Percentiles rank a stretch among this genome's conserved stretches.
Evolutionary conservation across 768 basidiomycete species (phyloP).

Genomic region (Mycena metata): DNA sequence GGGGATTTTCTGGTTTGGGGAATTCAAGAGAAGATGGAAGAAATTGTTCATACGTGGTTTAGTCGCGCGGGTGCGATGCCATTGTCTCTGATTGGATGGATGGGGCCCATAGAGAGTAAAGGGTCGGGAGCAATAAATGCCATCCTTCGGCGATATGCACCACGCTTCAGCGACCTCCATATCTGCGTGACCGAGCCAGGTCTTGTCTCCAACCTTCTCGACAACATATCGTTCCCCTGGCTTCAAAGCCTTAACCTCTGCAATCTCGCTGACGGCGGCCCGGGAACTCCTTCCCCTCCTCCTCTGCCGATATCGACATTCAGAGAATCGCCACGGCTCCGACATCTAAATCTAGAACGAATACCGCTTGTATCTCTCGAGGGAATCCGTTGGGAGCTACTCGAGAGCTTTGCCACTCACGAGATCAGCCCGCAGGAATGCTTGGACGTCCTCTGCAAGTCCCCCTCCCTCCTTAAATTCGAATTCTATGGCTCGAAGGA

Average conservation of each 20-base stretch:
- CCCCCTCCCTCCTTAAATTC: background rate
- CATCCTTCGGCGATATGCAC: conserved; percentile 4
- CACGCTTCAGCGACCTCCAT: background rate
- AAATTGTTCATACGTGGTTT: conserved; percentile 2
- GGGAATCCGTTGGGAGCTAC: background rate
- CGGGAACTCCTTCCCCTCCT: background rate
- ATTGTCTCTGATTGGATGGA: too few relatives aligned
- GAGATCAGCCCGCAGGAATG: background rate
- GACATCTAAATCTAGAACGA: background rate
- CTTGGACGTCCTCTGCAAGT: conserved; percentile 9
- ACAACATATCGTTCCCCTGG: conserved; percentile 1
- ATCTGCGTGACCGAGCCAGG: background rate
- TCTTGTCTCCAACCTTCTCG: background rate
- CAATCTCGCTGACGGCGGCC: too few relatives aligned
- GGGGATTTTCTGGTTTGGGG: background rate
- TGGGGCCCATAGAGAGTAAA: too few relatives aligned
- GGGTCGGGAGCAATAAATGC: background rate
- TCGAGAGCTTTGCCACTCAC: too few relatives aligned
- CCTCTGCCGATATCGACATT: conserved; percentile 1
- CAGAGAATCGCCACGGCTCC: background rate
- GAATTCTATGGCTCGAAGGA: background rate
- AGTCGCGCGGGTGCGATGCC: conserved; percentile 13
- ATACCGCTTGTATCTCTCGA: background rate
- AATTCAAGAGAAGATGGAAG: conserved; percentile 1
- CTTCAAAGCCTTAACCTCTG: background rate